phyloP scores from a whole-genome alignment of 2,329 filamentous ascomycete genomes.

The Aspergillus sergii region DNA sequence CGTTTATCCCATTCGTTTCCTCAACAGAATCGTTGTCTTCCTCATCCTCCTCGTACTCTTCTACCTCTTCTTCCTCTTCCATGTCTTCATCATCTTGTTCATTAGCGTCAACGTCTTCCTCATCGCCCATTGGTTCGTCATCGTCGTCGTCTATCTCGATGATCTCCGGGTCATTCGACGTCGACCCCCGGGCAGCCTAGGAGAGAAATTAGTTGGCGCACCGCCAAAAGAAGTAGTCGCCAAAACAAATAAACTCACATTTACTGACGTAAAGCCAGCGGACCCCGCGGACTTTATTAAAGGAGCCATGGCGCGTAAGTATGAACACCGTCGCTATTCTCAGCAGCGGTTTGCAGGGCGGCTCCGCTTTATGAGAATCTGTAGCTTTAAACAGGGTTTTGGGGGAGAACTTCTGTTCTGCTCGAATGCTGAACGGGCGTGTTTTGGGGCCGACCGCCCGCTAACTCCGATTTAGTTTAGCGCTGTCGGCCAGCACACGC shows the following conservation, averaged over 20 bases:
- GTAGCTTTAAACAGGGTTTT: conserved; percentile 16
- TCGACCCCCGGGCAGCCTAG: conserved; percentile 23
- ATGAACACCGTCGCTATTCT: not conserved
- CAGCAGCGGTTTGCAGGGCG: not conserved
- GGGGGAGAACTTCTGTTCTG: conserved; percentile 28
- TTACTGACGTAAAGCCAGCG: conserved; percentile 27
- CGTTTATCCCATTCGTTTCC: conserved; percentile 33
- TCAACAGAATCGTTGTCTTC: conserved; percentile 28
- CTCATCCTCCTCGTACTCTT: conserved; percentile 34
- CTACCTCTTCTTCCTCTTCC: conserved; percentile 29
- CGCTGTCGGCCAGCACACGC: conserved; percentile 26
- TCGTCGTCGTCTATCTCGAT: conserved; percentile 45
- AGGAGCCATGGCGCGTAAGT: conserved; percentile 38
- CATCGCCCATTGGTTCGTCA: conserved; percentile 33
- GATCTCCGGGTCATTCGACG: conserved; percentile 35
- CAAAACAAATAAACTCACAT: conserved; percentile 27
- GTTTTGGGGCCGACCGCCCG: conserved; percentile 25
- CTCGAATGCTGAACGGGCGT: conserved; percentile 24
- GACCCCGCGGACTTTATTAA: conserved; percentile 38
- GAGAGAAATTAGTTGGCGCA: conserved; percentile 15
- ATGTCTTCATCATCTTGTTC: conserved; percentile 34
- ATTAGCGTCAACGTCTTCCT: conserved; percentile 30
- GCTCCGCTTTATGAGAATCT: conserved; percentile 6
- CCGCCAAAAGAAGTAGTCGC: conserved; percentile 2
- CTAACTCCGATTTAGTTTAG: conserved; percentile 38